These are phyloP conservation scores for Ramaria sp. DNA, from an alignment of 768 basidiomycete genomes.

Conservation along the genomic window DNA sequence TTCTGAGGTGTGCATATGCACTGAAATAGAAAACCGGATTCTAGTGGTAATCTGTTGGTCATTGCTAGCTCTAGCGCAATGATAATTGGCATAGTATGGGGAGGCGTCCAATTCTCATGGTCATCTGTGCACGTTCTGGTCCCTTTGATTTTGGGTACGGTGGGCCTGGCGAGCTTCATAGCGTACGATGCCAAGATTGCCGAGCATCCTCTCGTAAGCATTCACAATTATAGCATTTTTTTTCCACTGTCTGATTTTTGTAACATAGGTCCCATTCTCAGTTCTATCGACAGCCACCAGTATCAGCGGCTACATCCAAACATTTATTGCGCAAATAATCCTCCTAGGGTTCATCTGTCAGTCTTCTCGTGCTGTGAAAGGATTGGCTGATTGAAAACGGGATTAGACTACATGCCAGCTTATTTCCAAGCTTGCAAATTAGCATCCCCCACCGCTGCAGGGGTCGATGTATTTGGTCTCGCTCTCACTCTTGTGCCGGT, in stretches of 20 bases:
- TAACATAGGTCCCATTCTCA: constrained; percentile 21
- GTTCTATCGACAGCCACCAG: constrained; percentile 27
- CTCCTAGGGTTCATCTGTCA: constrained; percentile 1
- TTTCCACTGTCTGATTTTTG: background rate
- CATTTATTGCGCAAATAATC: constrained; percentile 14
- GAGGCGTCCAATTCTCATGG: constrained; percentile 35
- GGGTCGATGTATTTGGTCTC: constrained; percentile 25
- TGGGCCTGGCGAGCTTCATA: constrained; percentile 27
- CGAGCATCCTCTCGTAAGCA: constrained; percentile 10
- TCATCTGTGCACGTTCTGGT: constrained; percentile 24
- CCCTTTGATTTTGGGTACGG: no score
- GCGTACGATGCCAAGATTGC: constrained; percentile 26
- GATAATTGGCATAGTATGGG: constrained; percentile 37
- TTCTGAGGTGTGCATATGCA: no score
- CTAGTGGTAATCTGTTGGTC: constrained; percentile 33
- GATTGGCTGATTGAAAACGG: constrained; percentile 13
- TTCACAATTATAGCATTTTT: background rate
- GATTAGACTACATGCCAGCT: no score
- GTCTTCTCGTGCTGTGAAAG: background rate
- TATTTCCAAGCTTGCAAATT: no score
- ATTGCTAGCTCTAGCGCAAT: no score
- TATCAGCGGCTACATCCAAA: constrained; percentile 25
- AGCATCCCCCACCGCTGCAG: constrained; percentile 25
- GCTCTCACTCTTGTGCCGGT: no score
- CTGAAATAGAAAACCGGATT: no score